Percentiles rank a stretch among this genome's conserved stretches.
Conservation (phyloP, 1,284 basidiomycete genomes). For the Sporisorium sorghi region DNA sequence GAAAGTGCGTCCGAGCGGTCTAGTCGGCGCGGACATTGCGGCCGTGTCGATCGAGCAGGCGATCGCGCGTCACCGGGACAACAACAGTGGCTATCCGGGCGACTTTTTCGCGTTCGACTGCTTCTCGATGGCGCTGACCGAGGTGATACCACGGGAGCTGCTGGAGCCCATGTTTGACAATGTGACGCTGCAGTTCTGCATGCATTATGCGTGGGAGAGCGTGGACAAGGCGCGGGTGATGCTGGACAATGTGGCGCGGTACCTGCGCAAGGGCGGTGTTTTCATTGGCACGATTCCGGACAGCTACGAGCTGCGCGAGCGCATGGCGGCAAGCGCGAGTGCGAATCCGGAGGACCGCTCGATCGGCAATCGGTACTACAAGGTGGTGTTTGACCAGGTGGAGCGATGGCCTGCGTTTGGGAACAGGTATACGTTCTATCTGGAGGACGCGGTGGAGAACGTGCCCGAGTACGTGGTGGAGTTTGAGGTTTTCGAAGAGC, state of each 20-base stretch:
- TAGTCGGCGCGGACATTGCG: slow-evolving; percentile 90
- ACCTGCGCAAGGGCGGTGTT: slow-evolving; percentile 83
- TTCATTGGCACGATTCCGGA: slow-evolving; percentile 93
- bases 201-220: slow-evolving; percentile 98
- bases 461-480: slow-evolving; percentile 96
- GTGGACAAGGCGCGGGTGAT: slow-evolving; percentile 86
- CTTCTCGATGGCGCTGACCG: slow-evolving; percentile 79
- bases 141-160: slow-evolving; percentile 77
- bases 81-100: slow-evolving; percentile 77
- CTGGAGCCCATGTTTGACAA: slow-evolving; percentile 81
- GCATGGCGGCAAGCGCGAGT: slow-evolving; percentile 77
- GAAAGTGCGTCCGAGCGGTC: slow-evolving; percentile 83
- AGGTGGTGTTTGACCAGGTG: slow-evolving; percentile 80
- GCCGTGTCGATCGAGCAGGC: slow-evolving; percentile 91
- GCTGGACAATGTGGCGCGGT: slow-evolving; percentile 88
- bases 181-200: slow-evolving; percentile 98
- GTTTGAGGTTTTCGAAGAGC: slow-evolving; percentile 88
- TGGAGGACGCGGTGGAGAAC: slow-evolving; percentile 88
- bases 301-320: slow-evolving; percentile 78
- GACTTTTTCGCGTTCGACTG: slow-evolving; percentile 89
- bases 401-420: slow-evolving; percentile 76
- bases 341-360: slow-evolving; percentile 75
- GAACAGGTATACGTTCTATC: slow-evolving; percentile 91
- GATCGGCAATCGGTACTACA: slow-evolving; percentile 92
- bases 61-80: slow-evolving; percentile 75